Conservation (phyloP, 2,329 filamentous ascomycete species). For the Colletotrichum sp. region DNA sequence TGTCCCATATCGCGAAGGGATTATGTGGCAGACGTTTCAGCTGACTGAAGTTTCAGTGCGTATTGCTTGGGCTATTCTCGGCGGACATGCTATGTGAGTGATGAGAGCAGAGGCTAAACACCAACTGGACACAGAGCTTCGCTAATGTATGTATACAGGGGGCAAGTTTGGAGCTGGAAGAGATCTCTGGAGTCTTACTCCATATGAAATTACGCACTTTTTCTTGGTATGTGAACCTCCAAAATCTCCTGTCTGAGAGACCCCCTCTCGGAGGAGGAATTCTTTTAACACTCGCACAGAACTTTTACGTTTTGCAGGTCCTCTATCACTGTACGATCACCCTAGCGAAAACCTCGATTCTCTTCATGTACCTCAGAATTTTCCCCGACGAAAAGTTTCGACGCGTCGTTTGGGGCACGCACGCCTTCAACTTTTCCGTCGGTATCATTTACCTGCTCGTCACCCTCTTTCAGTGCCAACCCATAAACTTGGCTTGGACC, state of each 20-base stretch:
- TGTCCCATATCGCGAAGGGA: too few relatives aligned
- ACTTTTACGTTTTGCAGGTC: not conserved
- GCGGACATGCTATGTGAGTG: not conserved
- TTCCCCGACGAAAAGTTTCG: constrained; percentile 36
- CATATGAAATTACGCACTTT: not conserved
- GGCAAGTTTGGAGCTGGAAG: not conserved
- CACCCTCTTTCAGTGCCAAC: constrained; percentile 29
- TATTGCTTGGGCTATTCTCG: rapidly evolving
- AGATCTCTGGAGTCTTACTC: not conserved
- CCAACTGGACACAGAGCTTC: rapidly evolving
- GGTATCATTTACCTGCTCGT: constrained; percentile 32
- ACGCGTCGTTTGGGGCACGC: constrained; percentile 24
- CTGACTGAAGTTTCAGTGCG: not conserved
- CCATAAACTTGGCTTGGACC: not conserved
- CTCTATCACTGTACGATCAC: constrained; percentile 34
- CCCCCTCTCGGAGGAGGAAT: rapidly evolving
- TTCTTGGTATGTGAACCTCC: rapidly evolving
- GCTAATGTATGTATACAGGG: rapidly evolving
- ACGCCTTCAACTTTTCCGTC: not conserved
- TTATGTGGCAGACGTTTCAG: rapidly evolving
- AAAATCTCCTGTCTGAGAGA: not conserved
- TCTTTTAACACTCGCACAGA: not conserved
- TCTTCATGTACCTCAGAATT: constrained; percentile 39
- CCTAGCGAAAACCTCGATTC: constrained; percentile 38
- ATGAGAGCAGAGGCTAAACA: rapidly evolving